Base-by-base conservation (phyloP, 352 stramenopile genomes). In the Phytophthora sojae region DNA sequence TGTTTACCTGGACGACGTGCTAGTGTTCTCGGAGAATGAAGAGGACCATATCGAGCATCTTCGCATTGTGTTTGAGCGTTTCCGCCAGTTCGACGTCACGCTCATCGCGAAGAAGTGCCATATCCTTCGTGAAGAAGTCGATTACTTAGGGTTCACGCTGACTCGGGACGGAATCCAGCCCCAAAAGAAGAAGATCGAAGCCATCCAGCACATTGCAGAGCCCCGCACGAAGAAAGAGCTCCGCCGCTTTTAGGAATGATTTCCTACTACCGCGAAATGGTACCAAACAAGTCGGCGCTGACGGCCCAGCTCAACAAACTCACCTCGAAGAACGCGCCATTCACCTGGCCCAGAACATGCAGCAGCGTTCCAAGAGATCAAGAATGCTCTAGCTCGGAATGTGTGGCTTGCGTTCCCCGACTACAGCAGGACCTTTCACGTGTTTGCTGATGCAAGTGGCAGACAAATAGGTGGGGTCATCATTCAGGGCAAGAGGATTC, bases 381-480 rank as follows among this genome's bases (percentile, higher is more conserved):
- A 66, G 25, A 30, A 14, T 19, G 52, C 45, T 7, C 39, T 64
- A 1, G 30, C 30, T 6, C 30, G 25, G 6, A 61, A 61, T 56
- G 61, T n/a, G n/a, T n/a, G n/a, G n/a, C n/a, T n/a, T n/a, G n/a
- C n/a, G n/a, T n/a, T n/a, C n/a, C n/a, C n/a, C 59, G 54, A 58
- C 7, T 69, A 69, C 44, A 52, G 0, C 4, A 17, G 52, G 1
- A 32, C 44, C 1, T 69, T 69, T 39, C 11, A 57, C 8, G 44
- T 69, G 3, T 61, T 50, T 11, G 53, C 42, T 0, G 53, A 62
- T 47, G 53, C 37, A 0, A 62, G 39, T 26, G 52, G 37, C 3
- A n/a, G 44, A n/a, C 61, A 61, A 19, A 62, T 61, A 17, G 26
- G 61, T n/a, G 42, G 61, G 14, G 6, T 61, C 3, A 62, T 69